A percentile compares a stretch with the other conserved stretches of the same genome.
Conservation (phyloP, 345 rosid genomes). For the Laguncularia racemosa region DNA sequence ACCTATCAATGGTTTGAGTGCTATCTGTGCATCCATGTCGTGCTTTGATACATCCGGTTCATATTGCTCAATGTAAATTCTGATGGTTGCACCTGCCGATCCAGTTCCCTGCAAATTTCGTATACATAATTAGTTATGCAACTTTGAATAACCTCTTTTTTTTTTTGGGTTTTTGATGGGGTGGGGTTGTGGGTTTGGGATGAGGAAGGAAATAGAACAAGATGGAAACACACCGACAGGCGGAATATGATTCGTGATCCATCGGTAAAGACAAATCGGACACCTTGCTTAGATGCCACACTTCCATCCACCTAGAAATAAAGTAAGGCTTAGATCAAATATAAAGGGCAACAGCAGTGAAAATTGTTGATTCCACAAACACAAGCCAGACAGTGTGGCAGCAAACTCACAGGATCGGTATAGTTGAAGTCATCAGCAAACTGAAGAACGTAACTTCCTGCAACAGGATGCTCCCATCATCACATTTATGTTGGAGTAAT, state of each 20-base stretch:
- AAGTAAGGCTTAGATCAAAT: background rate
- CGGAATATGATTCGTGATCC: slow-evolving; percentile 91
- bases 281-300: slow-evolving; percentile 87
- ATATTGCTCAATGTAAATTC: slow-evolving; percentile 75
- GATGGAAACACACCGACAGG: slow-evolving; percentile 50
- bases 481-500: background rate
- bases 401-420: slow-evolving; percentile 78
- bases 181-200: too few species aligned
- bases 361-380: too few species aligned
- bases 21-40: slow-evolving; percentile 81
- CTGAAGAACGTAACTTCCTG: slow-evolving; percentile 65
- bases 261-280: slow-evolving; percentile 81
- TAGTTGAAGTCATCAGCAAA: slow-evolving; percentile 87
- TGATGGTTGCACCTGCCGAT: slow-evolving; percentile 87
- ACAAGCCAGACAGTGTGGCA: background rate
- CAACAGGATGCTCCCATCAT: slow-evolving; percentile 7
- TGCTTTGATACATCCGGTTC: slow-evolving; percentile 80
- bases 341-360: too few species aligned
- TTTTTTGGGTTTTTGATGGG: too few species aligned
- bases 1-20: slow-evolving; percentile 85
- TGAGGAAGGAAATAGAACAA: too few species aligned
- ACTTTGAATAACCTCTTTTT: slow-evolving; percentile 1
- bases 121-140: background rate
- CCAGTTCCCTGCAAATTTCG: slow-evolving; percentile 68
- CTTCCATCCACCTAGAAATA: slow-evolving; percentile 81